phyloP scores from a whole-genome alignment of 805 yeast genomes.

The Kluyveromyces wickerhamii region DNA sequence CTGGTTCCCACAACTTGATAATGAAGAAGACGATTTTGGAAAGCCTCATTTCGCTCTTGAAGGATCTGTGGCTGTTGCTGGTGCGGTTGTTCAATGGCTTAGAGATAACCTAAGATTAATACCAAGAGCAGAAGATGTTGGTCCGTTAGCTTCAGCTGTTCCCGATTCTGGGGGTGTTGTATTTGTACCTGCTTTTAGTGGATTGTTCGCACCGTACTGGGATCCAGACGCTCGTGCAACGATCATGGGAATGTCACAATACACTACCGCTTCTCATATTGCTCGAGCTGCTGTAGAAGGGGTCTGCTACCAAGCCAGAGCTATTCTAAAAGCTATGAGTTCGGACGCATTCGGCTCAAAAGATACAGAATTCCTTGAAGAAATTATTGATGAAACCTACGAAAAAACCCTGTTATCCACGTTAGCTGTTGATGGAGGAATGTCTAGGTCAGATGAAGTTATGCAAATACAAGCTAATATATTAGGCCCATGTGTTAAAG shows the following conservation, averaged over 20 bases:
- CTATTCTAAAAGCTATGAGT: conserved; percentile 84
- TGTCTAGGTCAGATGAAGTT: conserved; percentile 84
- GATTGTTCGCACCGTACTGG: conserved; percentile 95
- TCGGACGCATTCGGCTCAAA: conserved; percentile 63
- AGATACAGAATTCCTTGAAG: conserved; percentile 45
- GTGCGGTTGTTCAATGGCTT: conserved; percentile 89
- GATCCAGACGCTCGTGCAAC: conserved; percentile 88
- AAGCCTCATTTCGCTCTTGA: conserved; percentile 83
- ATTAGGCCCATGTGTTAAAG: conserved; percentile 77
- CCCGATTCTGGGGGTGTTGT: conserved; percentile 83
- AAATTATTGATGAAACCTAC: conserved; percentile 30
- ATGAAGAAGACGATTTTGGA: conserved; percentile 27
- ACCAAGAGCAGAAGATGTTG: conserved; percentile 76
- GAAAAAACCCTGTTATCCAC: conserved; percentile 45
- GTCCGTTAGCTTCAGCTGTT: conserved; percentile 81
- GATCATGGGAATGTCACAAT: conserved; percentile 87
- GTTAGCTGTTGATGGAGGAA: conserved; percentile 88
- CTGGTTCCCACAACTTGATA: conserved; percentile 70
- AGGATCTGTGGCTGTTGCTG: conserved; percentile 95
- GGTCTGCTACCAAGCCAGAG: conserved; percentile 88
- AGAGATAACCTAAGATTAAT: conserved; percentile 83
- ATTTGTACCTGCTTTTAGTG: conserved; percentile 91
- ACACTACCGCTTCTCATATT: conserved; percentile 83
- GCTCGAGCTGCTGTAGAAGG: conserved; percentile 95
- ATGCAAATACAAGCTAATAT: conserved; percentile 93